A percentile compares a stretch with the other conserved stretches of the same genome.
Evolutionary conservation across 352 stramenopile genomes (phyloP).

Genomic region (Globisporangium paroecandrum): DNA sequence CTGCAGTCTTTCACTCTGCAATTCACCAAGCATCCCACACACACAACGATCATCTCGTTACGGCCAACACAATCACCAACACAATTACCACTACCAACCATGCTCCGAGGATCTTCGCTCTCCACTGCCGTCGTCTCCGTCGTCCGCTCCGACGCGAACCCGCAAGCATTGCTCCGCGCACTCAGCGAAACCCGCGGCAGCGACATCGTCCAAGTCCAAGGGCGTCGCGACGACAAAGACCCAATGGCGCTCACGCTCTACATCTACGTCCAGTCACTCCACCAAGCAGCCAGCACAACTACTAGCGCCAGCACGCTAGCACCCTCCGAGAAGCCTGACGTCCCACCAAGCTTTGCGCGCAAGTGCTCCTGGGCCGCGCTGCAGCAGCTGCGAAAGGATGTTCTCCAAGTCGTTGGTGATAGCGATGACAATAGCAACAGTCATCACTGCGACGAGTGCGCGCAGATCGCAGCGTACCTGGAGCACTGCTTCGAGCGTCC

Average conservation of each 20-base stretch:
- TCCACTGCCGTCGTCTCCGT: neutral
- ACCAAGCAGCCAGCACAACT: neutral
- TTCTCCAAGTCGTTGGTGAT: neutral
- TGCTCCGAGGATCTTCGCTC: slow-evolving; percentile 10
- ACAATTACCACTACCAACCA: too few relatives aligned
- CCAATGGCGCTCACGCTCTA: neutral
- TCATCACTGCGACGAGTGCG: neutral
- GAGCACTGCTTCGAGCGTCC: slow-evolving; percentile 12
- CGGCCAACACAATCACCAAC: too few relatives aligned
- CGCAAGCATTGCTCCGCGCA: neutral
- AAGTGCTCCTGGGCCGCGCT: neutral
- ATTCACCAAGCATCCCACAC: too few relatives aligned
- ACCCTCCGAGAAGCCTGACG: neutral
- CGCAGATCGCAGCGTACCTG: neutral
- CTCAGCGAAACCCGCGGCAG: neutral
- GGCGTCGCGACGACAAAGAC: neutral
- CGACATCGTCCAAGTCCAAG: neutral
- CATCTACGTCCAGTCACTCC: slow-evolving; percentile 2
- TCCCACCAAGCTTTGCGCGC: neutral
- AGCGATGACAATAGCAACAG: neutral
- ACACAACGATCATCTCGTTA: too few relatives aligned
- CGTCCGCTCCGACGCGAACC: neutral
- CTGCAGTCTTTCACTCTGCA: too few relatives aligned
- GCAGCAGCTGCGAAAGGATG: neutral
- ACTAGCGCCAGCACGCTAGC: too few relatives aligned